Evolutionary conservation across 2,329 filamentous ascomycete species (phyloP).

Genomic region (Penicillium sp.): DNA sequence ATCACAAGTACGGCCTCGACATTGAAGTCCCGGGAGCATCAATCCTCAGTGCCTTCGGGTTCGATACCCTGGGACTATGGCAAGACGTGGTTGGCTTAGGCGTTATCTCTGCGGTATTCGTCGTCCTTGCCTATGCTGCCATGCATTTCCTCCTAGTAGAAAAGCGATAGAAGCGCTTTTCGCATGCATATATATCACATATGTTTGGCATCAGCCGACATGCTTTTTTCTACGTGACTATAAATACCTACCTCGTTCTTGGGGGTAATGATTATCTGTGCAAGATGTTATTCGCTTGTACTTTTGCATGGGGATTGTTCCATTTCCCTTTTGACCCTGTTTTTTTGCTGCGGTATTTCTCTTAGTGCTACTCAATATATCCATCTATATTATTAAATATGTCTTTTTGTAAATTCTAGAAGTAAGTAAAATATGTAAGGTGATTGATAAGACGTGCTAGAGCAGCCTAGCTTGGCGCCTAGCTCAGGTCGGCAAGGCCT

Average conservation of each 20-base stretch:
- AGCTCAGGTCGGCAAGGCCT: neutral
- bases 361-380: slow-evolving; percentile 1
- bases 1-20: slow-evolving; percentile 93
- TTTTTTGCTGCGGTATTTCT: neutral
- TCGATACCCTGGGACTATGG: slow-evolving; percentile 84
- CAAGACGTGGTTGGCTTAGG: slow-evolving; percentile 75
- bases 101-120: slow-evolving; percentile 76
- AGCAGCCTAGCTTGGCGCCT: neutral
- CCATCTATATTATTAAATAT: too few relatives aligned
- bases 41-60: slow-evolving; percentile 92
- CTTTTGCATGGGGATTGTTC: neutral
- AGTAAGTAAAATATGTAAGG: too few relatives aligned
- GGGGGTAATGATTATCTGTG: neutral
- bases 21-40: slow-evolving; percentile 94
- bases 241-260: neutral
- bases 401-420: too few relatives aligned
- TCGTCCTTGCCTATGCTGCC: slow-evolving; percentile 80
- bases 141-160: slow-evolving; percentile 95
- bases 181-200: slow-evolving; percentile 21
- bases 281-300: neutral
- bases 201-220: neutral
- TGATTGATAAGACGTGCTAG: too few relatives aligned
- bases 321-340: neutral
- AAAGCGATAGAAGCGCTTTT: slow-evolving; percentile 56
- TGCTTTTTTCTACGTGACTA: neutral